Conservation (phyloP, 2,329 filamentous ascomycete genomes). For the Penicillium fuscoglaucum region DNA sequence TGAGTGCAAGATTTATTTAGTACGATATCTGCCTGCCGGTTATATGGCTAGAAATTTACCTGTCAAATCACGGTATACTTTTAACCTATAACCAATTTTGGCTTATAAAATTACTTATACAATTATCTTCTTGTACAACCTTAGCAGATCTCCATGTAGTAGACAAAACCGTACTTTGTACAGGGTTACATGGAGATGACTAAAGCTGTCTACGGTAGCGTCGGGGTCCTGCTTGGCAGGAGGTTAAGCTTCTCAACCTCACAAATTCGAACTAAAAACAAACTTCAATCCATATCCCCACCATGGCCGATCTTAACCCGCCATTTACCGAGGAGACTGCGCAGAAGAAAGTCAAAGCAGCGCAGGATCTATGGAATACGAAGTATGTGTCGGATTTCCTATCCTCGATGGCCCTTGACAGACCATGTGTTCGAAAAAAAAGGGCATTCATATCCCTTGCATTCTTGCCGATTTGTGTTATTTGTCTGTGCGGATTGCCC, state of each 20-base stretch:
- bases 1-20: not conserved
- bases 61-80: not conserved
- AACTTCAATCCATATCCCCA: not conserved
- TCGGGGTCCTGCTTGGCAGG: not conserved
- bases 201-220: not conserved
- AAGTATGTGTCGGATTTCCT: conserved; percentile 49
- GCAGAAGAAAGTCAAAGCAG: conserved; percentile 74
- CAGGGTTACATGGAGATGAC: not conserved
- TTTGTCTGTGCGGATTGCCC: conserved; percentile 19
- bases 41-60: not conserved
- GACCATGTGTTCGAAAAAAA: conserved; percentile 19
- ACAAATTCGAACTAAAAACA: not conserved
- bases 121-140: not conserved
- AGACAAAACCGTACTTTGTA: no score
- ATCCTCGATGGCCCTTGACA: not conserved
- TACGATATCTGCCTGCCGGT: not conserved
- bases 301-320: conserved; percentile 53
- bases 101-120: not conserved
- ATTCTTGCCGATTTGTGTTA: conserved; percentile 16
- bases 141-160: not conserved
- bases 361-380: conserved; percentile 81
- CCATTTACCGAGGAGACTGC: conserved; percentile 77
- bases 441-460: conserved; percentile 22
- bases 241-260: not conserved
- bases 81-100: not conserved